Evolutionary conservation across 2,329 filamentous ascomycete species (phyloP), one percentile per base, ranked within the genome.

Genomic region (Hirsutella thompsonii): DNA sequence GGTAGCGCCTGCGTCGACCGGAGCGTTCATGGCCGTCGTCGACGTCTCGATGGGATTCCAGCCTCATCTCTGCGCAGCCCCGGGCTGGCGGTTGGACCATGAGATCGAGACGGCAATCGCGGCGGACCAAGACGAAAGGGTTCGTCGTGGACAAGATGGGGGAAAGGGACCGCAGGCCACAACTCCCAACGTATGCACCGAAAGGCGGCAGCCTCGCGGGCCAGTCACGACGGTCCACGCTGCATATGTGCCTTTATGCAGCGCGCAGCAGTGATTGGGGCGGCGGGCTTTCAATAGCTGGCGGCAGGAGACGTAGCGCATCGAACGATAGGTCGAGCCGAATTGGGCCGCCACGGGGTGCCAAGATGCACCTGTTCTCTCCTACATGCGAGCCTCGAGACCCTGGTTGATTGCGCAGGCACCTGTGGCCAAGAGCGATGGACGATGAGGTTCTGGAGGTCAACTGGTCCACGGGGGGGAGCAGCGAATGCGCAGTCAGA

Each of bases 61-160:
- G 53, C 53, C 55, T 53, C 55, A 59, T 56, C 49, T 52, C 54
- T 42, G 41, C 45, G 38, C 44, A 47, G 46, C 44, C 52, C 43
- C 48, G 44, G 42, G 40, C 41, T 43, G 42, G 43, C 39, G 47
- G 37, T 56, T 53, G 53, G 53, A 47, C 47, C 46, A 44, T 46
- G 41, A 46, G 46, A 41, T 52, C 38, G 42, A 33, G 35, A 40
- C 42, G 36, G 38, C 41, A 39, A 32, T 26, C 14, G 20, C 37
- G 26, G 23, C 23, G 23, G n/a, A 26, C 23, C 11, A 26, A 26
- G 23, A 26, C 23, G 23, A n/a, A n/a, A n/a, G n/a, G n/a, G n/a
- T 11, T 26, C 6, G 23, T 26, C 23, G 23, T 26, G 23, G 23
- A 26, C 6, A 26, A 26, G 23, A 26, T 8, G 28, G 28, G 16